Conservation (phyloP, 108 stramenopile species). For the Stephanodiscus triporus region DNA sequence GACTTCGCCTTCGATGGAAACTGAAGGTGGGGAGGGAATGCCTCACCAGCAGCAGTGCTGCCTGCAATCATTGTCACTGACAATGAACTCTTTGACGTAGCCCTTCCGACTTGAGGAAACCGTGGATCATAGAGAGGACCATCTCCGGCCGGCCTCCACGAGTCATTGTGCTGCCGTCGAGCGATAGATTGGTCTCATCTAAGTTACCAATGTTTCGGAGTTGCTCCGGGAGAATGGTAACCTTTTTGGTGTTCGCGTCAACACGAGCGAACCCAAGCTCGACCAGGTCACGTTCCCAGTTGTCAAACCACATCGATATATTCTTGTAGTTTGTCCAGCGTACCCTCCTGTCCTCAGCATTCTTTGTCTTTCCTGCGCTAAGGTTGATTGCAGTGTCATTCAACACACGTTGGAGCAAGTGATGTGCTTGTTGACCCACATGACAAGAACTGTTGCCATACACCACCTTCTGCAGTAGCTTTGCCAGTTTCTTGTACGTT, state of each 20-base stretch:
- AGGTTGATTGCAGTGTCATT: background rate
- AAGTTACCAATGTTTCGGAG: background rate
- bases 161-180: no score
- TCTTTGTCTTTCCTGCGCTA: no score
- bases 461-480: background rate
- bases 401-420: background rate
- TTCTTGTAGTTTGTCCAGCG: constrained; percentile 6
- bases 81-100: constrained; percentile 5
- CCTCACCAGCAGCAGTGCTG: constrained; percentile 20
- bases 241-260: constrained; percentile 3
- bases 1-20: background rate
- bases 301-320: background rate
- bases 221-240: constrained; percentile 10
- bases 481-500: no score
- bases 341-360: constrained; percentile 1
- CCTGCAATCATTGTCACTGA: constrained; percentile 19
- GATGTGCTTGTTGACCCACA: no score
- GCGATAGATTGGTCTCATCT: constrained; percentile 18
- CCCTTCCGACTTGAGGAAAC: constrained; percentile 2
- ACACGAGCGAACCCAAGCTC: background rate
- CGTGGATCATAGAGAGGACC: constrained; percentile 6
- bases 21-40: background rate
- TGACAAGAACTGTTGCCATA: no score
- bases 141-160: constrained; percentile 24
- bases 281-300: background rate